These are phyloP conservation scores for Phalaenopsis aphrodite DNA, from an alignment of 106 monocot species.

Conservation along the genomic window DNA sequence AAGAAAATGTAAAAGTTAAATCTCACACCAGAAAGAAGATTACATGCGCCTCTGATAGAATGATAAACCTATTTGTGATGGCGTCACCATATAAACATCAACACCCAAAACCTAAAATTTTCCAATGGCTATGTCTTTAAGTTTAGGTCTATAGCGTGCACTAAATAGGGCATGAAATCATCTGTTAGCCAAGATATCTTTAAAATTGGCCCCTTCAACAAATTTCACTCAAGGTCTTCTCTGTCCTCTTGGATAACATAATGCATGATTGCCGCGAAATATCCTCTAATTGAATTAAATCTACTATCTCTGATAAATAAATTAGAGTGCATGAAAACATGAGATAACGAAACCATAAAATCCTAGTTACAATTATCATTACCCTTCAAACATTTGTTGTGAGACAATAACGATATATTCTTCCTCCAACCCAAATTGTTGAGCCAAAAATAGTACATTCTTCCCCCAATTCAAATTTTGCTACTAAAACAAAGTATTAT, in stretches of 20 bases:
- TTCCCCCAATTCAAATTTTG: neutral
- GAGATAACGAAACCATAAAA: neutral
- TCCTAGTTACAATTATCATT: neutral
- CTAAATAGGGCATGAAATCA: neutral
- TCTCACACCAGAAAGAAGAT: neutral
- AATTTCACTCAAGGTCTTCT: neutral
- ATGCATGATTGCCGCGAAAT: neutral
- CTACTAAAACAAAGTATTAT: neutral
- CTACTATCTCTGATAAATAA: neutral
- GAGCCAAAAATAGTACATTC: neutral
- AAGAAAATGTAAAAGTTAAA: neutral
- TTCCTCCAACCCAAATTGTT: neutral
- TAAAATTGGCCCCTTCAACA: neutral
- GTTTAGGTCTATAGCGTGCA: neutral
- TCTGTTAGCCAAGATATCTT: neutral
- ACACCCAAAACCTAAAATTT: neutral
- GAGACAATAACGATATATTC: neutral
- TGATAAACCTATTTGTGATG: neutral
- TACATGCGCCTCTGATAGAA: neutral
- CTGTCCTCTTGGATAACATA: neutral
- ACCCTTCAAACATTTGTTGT: neutral
- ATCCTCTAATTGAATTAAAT: neutral
- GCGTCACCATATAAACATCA: neutral
- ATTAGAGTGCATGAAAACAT: neutral
- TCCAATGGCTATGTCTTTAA: neutral